Conservation (phyloP, 441 rosid genomes). For the Gossypium gossypioides region DNA sequence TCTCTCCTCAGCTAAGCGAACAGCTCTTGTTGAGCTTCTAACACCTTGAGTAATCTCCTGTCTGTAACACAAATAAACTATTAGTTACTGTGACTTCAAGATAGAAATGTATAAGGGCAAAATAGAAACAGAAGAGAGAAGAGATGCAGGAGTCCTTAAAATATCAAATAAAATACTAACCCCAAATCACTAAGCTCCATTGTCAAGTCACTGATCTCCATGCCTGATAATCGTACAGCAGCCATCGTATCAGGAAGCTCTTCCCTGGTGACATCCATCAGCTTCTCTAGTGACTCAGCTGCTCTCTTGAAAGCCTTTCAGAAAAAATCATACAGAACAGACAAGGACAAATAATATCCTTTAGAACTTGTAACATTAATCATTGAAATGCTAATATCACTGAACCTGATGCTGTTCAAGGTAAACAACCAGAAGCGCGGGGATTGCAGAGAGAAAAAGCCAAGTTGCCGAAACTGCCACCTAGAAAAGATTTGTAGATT, state of each 20-base stretch:
- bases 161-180: constrained; percentile 27
- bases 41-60: constrained; percentile 82
- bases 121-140: background rate
- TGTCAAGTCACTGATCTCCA: constrained; percentile 88
- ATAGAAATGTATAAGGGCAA: background rate
- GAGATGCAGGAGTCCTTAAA: background rate
- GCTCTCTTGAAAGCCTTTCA: constrained; percentile 69
- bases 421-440: constrained; percentile 53
- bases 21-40: constrained; percentile 61
- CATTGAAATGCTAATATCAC: background rate
- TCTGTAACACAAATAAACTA: constrained; percentile 25
- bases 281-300: constrained; percentile 73
- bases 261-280: constrained; percentile 73
- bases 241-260: constrained; percentile 93
- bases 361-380: background rate
- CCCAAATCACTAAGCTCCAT: constrained; percentile 85
- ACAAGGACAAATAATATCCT: background rate
- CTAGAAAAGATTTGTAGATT: constrained; percentile 26
- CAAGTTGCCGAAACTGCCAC: constrained; percentile 68
- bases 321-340: background rate
- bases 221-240: constrained; percentile 69
- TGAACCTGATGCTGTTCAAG: background rate
- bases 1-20: constrained; percentile 76
- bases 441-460: constrained; percentile 78
- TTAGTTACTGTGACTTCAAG: background rate